Conservation (phyloP, 2,329 filamentous ascomycete genomes). For the Plenodomus tracheiphilus region DNA sequence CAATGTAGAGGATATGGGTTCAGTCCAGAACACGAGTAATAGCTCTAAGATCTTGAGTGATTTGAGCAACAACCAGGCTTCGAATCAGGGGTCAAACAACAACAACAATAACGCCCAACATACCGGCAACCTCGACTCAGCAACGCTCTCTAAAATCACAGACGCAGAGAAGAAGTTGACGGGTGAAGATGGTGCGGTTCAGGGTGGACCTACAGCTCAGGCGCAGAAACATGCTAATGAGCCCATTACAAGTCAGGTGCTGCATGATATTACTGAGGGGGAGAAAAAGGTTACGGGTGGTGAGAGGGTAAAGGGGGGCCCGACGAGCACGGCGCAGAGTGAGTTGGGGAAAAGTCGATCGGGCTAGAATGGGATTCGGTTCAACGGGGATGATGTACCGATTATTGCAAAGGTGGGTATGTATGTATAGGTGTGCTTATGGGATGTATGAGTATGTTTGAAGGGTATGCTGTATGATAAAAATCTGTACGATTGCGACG, state of each 20-base stretch:
- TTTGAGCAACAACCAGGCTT: background rate
- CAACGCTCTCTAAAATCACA: slow-evolving; percentile 33
- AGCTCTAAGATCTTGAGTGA: background rate
- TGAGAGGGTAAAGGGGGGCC: slow-evolving; percentile 36
- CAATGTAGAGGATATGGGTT: background rate
- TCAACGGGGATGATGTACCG: background rate
- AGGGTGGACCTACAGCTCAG: slow-evolving; percentile 31
- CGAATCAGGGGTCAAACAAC: too few relatives aligned
- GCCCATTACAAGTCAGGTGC: slow-evolving; percentile 32
- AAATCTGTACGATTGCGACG: too few relatives aligned
- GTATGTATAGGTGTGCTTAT: slow-evolving; percentile 1
- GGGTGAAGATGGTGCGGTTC: slow-evolving; percentile 20
- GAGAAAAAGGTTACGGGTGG: slow-evolving; percentile 41
- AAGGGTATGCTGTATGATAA: too few relatives aligned
- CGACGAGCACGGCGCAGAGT: slow-evolving; percentile 38
- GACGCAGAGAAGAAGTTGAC: slow-evolving; percentile 36
- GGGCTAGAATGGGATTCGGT: background rate
- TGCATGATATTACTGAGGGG: slow-evolving; percentile 38
- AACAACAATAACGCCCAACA: slow-evolving; percentile 4
- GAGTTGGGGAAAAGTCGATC: slow-evolving; percentile 34
- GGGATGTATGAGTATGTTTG: too few relatives aligned
- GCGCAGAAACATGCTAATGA: slow-evolving; percentile 36
- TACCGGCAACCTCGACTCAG: slow-evolving; percentile 29
- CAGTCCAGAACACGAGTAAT: background rate
- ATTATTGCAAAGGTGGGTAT: too few relatives aligned